Evolutionary conservation across 805 yeast species (phyloP).

Genomic region (Pichia membranifaciens): DNA sequence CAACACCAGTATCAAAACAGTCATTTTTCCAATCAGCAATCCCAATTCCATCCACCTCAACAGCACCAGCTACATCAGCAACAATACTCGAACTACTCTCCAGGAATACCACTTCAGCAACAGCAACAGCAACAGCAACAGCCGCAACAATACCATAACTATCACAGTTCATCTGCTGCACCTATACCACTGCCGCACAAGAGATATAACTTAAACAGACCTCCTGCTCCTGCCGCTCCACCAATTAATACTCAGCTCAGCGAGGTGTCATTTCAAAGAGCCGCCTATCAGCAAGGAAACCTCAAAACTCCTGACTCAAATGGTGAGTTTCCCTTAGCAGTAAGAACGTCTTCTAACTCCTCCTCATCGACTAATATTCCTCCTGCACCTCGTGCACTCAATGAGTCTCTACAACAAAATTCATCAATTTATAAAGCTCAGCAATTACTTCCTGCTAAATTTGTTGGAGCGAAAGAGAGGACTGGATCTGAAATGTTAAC

Average conservation of each 20-base stretch:
- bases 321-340: neutral
- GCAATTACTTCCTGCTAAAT: slow-evolving; percentile 4
- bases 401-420: neutral
- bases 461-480: slow-evolving; percentile 4
- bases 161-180: neutral
- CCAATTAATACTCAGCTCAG: slow-evolving; percentile 1
- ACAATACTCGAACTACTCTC: neutral
- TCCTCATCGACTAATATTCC: neutral
- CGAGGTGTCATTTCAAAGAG: neutral
- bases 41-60: slow-evolving; percentile 5
- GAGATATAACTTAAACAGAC: slow-evolving; percentile 1
- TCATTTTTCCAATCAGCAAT: neutral
- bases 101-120: neutral
- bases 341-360: neutral
- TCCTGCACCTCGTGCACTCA: neutral
- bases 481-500: neutral
- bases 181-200: slow-evolving; percentile 1
- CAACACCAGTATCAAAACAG: neutral
- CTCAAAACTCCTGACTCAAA: neutral
- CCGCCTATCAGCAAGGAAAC: neutral
- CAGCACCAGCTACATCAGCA: slow-evolving; percentile 11
- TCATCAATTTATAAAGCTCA: neutral
- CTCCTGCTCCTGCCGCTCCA: slow-evolving; percentile 1
- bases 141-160: slow-evolving; percentile 1
- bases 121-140: slow-evolving; percentile 11